Conservation (phyloP, 2,329 filamentous ascomycete genomes). For the Botrytis tulipae region DNA sequence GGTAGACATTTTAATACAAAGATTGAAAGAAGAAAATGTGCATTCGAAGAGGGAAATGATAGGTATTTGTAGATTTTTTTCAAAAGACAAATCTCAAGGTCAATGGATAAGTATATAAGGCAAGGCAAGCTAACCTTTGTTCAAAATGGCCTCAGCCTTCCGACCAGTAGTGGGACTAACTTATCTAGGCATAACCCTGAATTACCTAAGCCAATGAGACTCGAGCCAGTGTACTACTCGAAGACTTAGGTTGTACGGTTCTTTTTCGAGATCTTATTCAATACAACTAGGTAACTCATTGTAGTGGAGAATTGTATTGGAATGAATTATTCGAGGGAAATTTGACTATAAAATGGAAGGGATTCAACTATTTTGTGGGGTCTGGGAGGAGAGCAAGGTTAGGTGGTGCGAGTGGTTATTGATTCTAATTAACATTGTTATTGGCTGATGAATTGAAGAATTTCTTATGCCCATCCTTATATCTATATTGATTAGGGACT, state of each 20-base stretch:
- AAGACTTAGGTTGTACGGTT: neutral
- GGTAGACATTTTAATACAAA: conserved; percentile 33
- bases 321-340: neutral
- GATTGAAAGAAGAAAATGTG: conserved; percentile 16
- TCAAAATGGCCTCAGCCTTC: conserved; percentile 22
- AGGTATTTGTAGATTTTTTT: conserved; percentile 10
- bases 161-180: conserved; percentile 1
- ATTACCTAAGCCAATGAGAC: conserved; percentile 10
- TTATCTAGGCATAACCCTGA: neutral
- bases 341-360: neutral
- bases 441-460: neutral
- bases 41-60: neutral
- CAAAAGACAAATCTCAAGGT: neutral
- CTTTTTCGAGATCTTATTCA: neutral
- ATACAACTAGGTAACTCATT: neutral
- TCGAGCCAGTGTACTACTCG: neutral
- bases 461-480: neutral
- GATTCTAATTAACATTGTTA: neutral
- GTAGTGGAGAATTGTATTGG: neutral
- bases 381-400: no score
- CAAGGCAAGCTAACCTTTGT: conserved; percentile 20
- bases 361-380: neutral
- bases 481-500: neutral
- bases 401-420: neutral
- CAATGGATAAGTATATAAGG: conserved; percentile 3